Evolutionary conservation across 495 filamentous ascomycete species (phyloP).

Genomic region (Tetracladium setigerum): DNA sequence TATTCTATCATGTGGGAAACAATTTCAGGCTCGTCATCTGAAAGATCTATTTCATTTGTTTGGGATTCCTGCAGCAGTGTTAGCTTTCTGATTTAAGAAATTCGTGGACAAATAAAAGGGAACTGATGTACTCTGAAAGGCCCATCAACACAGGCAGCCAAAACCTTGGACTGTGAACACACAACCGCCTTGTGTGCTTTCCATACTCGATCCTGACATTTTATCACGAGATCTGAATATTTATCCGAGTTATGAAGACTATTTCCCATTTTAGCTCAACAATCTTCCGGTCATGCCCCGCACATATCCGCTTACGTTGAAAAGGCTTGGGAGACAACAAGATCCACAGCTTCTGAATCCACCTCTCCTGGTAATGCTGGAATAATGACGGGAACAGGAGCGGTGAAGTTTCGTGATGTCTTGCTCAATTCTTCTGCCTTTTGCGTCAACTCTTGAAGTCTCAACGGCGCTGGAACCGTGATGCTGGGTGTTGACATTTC

Average conservation of each 20-base stretch:
- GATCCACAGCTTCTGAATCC: too few relatives aligned
- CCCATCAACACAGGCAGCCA: conserved; percentile 6
- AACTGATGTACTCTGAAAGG: conserved; percentile 5
- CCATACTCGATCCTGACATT: conserved; percentile 7
- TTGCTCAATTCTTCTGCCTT: too few relatives aligned
- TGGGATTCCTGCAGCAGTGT: neutral
- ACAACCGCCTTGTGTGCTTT: conserved; percentile 12
- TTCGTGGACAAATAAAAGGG: neutral
- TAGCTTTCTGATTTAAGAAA: neutral
- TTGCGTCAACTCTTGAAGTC: too few relatives aligned
- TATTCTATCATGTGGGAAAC: conserved; percentile 6
- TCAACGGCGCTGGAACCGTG: too few relatives aligned
- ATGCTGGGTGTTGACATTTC: too few relatives aligned
- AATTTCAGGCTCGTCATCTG: conserved; percentile 10
- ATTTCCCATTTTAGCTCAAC: neutral
- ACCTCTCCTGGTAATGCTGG: too few relatives aligned
- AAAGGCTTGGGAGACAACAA: too few relatives aligned
- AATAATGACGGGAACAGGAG: too few relatives aligned
- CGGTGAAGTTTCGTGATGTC: too few relatives aligned
- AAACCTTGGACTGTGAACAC: conserved; percentile 11
- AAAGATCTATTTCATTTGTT: conserved; percentile 1
- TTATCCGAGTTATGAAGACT: conserved; percentile 4
- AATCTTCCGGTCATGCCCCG: too few relatives aligned
- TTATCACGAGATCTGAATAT: conserved; percentile 12
- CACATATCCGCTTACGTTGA: too few relatives aligned